Conservation (phyloP, 495 filamentous ascomycete species). For the Aspergillus bertholletiae region DNA sequence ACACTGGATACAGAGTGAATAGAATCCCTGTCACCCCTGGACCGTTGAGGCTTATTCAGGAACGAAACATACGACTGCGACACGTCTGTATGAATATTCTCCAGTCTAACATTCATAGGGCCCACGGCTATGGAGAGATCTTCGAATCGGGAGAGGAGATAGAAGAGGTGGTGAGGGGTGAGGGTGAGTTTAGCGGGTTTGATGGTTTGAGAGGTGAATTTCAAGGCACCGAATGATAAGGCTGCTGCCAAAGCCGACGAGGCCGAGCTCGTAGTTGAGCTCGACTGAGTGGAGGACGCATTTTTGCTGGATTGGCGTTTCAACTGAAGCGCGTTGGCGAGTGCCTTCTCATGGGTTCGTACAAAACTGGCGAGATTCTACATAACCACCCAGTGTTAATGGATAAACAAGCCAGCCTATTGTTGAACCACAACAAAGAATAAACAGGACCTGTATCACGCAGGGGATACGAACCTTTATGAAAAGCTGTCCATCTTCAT, state of each 20-base stretch:
- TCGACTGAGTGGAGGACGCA: conserved; percentile 53
- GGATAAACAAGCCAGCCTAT: neutral
- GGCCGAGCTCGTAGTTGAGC: conserved; percentile 53
- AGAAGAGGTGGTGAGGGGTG: conserved; percentile 97
- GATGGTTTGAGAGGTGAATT: conserved; percentile 75
- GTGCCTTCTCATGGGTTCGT: conserved; percentile 92
- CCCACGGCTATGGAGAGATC: conserved; percentile 86
- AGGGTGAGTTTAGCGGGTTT: conserved; percentile 90
- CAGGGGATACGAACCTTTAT: conserved; percentile 60
- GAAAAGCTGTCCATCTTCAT: conserved; percentile 87
- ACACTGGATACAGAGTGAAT: conserved; percentile 96
- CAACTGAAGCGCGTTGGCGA: conserved; percentile 91
- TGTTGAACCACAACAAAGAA: neutral
- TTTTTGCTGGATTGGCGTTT: conserved; percentile 64
- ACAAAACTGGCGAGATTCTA: conserved; percentile 95
- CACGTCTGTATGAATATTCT: conserved; percentile 86
- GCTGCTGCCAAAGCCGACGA: conserved; percentile 74
- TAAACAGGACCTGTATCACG: neutral
- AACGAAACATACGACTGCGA: conserved; percentile 95
- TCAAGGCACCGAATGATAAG: conserved; percentile 78
- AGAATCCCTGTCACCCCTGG: conserved; percentile 77
- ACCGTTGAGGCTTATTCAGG: conserved; percentile 71
- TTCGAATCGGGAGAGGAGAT: conserved; percentile 90
- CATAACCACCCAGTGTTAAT: conserved; percentile 7
- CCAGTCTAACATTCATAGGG: conserved; percentile 91